A percentile compares a stretch with the other conserved stretches of the same genome.
Conservation (phyloP, 2,329 filamentous ascomycete genomes). For the Cordyceps fumosorosea region DNA sequence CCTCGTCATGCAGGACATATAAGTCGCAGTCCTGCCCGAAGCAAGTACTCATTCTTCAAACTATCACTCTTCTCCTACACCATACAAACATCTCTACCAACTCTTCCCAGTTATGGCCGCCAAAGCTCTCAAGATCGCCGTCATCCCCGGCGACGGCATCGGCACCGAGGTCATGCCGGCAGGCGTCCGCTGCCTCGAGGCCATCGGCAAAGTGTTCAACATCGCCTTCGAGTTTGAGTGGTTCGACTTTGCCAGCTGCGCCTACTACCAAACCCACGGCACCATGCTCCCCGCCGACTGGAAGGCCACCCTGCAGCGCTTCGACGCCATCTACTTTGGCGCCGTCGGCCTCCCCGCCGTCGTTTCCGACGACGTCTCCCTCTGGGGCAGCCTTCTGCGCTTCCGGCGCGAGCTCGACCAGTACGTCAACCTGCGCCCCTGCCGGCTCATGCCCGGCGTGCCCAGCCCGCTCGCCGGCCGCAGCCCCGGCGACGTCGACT, state of each 20-base stretch:
- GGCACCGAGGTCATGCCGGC: constrained; percentile 61
- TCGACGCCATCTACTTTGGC: constrained; percentile 63
- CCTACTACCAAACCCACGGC: constrained; percentile 41
- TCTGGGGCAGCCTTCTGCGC: constrained; percentile 61
- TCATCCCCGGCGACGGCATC: constrained; percentile 64
- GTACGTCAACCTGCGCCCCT: constrained; percentile 62
- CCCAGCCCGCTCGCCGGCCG: constrained; percentile 48
- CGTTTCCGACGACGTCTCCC: constrained; percentile 60
- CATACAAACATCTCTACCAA: neutral
- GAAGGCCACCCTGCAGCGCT: constrained; percentile 47
- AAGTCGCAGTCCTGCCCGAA: neutral
- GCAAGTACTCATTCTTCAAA: no score
- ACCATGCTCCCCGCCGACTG: constrained; percentile 37
- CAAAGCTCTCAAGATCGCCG: constrained; percentile 41
- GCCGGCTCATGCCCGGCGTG: constrained; percentile 54
- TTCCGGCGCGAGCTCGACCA: constrained; percentile 63
- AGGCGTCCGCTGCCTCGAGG: constrained; percentile 53
- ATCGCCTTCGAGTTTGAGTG: constrained; percentile 52
- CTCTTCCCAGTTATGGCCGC: constrained; percentile 30
- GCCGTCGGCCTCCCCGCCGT: constrained; percentile 50
- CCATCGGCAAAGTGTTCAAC: constrained; percentile 39
- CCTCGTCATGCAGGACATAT: neutral
- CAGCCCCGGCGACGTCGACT: constrained; percentile 55
- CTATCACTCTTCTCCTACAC: neutral
- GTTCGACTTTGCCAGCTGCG: constrained; percentile 61